Evolutionary conservation across 2,329 filamentous ascomycete genomes (phyloP).

Genomic region (Neonectria punicea): DNA sequence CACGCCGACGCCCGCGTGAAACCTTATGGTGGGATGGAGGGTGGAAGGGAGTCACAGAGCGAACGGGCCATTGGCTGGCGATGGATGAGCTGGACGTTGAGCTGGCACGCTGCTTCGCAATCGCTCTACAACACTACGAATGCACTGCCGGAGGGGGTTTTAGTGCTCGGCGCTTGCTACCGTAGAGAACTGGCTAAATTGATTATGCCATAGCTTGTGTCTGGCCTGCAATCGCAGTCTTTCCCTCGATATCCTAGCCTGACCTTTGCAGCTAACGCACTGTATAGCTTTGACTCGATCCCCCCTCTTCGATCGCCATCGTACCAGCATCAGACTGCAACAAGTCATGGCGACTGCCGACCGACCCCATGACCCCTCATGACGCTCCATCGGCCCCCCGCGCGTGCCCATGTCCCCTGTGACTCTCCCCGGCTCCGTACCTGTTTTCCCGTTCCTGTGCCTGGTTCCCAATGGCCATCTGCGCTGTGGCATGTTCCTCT

Average conservation of each 20-base stretch:
- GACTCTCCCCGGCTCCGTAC: constrained; percentile 31
- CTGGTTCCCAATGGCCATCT: constrained; percentile 25
- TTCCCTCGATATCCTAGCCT: background rate
- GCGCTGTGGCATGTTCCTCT: constrained; percentile 9
- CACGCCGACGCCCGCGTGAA: constrained; percentile 31
- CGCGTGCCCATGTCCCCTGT: constrained; percentile 34
- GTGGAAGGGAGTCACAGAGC: constrained; percentile 22
- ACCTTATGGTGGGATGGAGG: constrained; percentile 42
- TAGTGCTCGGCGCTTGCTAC: constrained; percentile 15
- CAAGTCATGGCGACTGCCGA: constrained; percentile 33
- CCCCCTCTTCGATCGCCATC: constrained; percentile 25
- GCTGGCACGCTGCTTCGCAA: background rate
- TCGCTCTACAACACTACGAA: background rate
- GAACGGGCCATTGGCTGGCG: constrained; percentile 21
- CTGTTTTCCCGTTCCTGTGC: constrained; percentile 30
- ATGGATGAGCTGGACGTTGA: constrained; percentile 22
- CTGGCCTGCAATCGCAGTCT: background rate
- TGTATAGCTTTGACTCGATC: background rate
- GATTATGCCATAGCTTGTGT: background rate
- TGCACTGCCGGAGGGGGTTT: background rate
- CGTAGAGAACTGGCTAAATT: background rate
- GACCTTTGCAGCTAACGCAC: background rate
- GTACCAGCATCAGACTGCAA: constrained; percentile 40
- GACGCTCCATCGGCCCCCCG: constrained; percentile 3
- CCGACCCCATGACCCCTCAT: constrained; percentile 29